A percentile compares a stretch with the other conserved stretches of the same genome.
Conservation (phyloP, 2,329 filamentous ascomycete species). For the Grosmannia clavigera region DNA sequence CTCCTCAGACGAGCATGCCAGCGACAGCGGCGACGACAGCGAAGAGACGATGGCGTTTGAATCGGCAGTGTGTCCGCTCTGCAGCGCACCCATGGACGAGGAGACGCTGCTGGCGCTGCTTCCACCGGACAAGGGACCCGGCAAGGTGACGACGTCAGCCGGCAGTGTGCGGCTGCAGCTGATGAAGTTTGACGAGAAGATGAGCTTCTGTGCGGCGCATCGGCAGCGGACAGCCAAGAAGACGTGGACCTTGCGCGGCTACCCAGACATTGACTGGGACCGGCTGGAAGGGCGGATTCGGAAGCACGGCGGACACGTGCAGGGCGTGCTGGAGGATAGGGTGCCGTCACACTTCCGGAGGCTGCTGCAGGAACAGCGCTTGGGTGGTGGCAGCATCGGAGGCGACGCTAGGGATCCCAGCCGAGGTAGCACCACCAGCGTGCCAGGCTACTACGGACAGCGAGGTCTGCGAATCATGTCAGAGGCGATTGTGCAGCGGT, state of each 20-base stretch:
- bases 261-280: slow-evolving; percentile 62
- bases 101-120: slow-evolving; percentile 30
- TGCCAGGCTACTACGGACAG: slow-evolving; percentile 74
- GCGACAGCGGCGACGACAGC: background rate
- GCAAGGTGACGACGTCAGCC: slow-evolving; percentile 17
- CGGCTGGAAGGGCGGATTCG: slow-evolving; percentile 45
- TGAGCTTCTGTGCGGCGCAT: slow-evolving; percentile 52
- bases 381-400: slow-evolving; percentile 35
- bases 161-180: slow-evolving; percentile 3
- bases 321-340: slow-evolving; percentile 44
- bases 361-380: slow-evolving; percentile 40
- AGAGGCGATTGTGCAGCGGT: slow-evolving; percentile 50
- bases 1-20: background rate
- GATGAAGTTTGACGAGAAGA: slow-evolving; percentile 46
- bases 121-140: too few species aligned
- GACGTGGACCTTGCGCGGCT: slow-evolving; percentile 39
- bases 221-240: slow-evolving; percentile 39
- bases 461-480: slow-evolving; percentile 62
- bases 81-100: slow-evolving; percentile 44
- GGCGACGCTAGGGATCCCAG: slow-evolving; percentile 33
- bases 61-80: slow-evolving; percentile 48
- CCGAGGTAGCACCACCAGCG: slow-evolving; percentile 28
- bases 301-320: slow-evolving; percentile 41
- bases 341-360: slow-evolving; percentile 48
- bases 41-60: slow-evolving; percentile 4